Base-by-base conservation (phyloP, 148 eudicot species). In the Spergularia marina region DNA sequence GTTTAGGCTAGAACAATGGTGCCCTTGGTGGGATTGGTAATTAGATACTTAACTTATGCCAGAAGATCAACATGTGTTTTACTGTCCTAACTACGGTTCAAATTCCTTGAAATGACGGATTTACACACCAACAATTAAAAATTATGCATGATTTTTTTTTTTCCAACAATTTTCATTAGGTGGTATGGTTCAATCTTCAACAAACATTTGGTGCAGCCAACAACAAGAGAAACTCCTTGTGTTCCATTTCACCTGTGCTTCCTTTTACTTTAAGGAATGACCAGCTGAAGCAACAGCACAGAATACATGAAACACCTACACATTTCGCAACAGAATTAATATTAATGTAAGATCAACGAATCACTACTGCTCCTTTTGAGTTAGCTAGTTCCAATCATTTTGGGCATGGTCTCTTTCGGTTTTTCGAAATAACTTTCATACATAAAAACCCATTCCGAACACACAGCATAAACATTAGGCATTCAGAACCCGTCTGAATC, bases 171-270 rank as follows among this genome's bases (percentile, higher is more conserved):
- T 40, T 17, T 51, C 16, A 58, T 72, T 80, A 80, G 97, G 87
- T 85, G 81, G 77, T 82, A 77, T 69, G 85, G 82, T 57, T 83
- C 82, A 85, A 86, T 88, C 92, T 79, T 84, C 76, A 93, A 88
- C 98, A 71, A 88, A 91, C 79, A 85, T 86, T 86, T 88, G 98
- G 96, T 91, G 89, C 77, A 80, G 77, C 77, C 70, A 86, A 74
- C 85, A 84, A 79, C 83, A 73, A 30, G 53, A 74, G 54, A 41
- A 68, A 74, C 52, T 74, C 77, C 39, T 30, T 51, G 18, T 44
- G 10, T 74, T 54, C 58, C 4, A 23, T 72, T 68, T 41, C 65
- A 36, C 70, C 47, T 18, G 18, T 49, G 1, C 4, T 88, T 88
- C 76, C 97, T 93, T 91, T 74, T 57, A 82, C 83, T 86, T 84